Base-by-base conservation (phyloP, 1,284 basidiomycete genomes). In the Papiliotrema flavescens region DNA sequence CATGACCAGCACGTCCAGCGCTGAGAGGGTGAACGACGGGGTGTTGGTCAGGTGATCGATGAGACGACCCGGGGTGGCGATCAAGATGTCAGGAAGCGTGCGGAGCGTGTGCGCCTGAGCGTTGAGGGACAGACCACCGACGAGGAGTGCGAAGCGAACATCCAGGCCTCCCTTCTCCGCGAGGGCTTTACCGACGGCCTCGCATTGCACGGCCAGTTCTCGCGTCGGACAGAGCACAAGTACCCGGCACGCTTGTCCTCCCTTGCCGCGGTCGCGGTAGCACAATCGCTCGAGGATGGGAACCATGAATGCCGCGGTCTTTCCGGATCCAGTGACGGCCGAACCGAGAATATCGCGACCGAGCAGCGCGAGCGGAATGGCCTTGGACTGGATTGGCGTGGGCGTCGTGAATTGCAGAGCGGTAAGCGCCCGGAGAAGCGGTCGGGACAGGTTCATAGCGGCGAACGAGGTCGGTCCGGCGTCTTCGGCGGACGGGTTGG, bases 41-140 rank as follows among this genome's bases (percentile, higher is more conserved):
- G 93, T 95, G 75, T 99, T 99, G 64, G 88, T 90, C 43, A 98
- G 84, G 72, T 98, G 94, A 74, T 98, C 94, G 67, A 98, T 98
- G 26, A 98, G 81, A 70, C 94, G 89, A 66, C 94, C 94, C 4
- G 94, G 95, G 1, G 94, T 98, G 32, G 93, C 94, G 64, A 98
- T 90, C 47, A 98, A 81, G 37, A 97, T 81, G 73, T 98, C 94
- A 46, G 94, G 94, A 1, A 92, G 84, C 45, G 86, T 84, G 43
- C 91, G 86, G 47, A 98, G 80, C 45, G 86, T 83, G 19, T 82
- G 82, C 74, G 96, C 94, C 76, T 98, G 94, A 6, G 88, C 83
- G 70, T 95, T 94, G 34, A 97, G 74, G 4, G 92, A 95, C 36
- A 98, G 80, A 37, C 94, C 94, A 89, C 91, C 93, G 53, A 94